A percentile compares a stretch with the other conserved stretches of the same genome.
phyloP scores from a whole-genome alignment of 192 early-diverging fungal genomes.

The Coemansia sp. region DNA sequence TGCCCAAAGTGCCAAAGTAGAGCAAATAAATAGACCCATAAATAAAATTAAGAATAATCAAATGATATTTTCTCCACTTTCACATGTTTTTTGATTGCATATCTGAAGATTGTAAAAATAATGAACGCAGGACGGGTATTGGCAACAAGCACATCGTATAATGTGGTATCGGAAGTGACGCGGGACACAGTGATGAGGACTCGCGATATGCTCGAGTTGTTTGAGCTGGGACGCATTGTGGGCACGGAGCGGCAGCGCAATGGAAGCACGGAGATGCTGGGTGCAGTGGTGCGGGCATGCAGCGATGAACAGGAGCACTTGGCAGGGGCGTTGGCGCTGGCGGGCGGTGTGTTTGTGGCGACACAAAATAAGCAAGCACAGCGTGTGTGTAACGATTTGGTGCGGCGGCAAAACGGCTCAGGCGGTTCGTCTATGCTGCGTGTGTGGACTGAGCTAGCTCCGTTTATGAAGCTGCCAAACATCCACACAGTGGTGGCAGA shows the following conservation, averaged over 20 bases:
- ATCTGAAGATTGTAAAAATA: slow-evolving; percentile 4
- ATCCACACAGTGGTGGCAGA: neutral
- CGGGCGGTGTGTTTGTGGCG: slow-evolving; percentile 21
- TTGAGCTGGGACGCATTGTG: neutral
- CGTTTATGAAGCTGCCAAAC: neutral
- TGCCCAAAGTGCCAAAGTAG: neutral
- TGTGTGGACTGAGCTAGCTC: neutral
- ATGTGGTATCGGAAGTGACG: slow-evolving; percentile 29
- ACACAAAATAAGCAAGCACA: neutral
- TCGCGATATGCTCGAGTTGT: neutral
- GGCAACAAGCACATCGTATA: slow-evolving; percentile 12
- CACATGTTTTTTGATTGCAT: neutral
- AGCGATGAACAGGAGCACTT: neutral
- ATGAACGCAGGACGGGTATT: slow-evolving; percentile 25
- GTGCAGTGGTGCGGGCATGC: neutral
- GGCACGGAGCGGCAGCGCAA: neutral
- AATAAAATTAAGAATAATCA: neutral
- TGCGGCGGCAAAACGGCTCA: neutral
- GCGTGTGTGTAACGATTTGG: neutral
- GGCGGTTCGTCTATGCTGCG: neutral
- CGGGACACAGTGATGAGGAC: slow-evolving; percentile 15
- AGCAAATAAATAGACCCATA: neutral
- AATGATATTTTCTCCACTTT: slow-evolving; percentile 1
- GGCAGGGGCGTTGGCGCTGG: slow-evolving; percentile 23
- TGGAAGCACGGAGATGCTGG: neutral